Evolutionary conservation across 441 rosid species (phyloP), one percentile per base, ranked within the genome.

Genomic region (Francoa sonchifolia): DNA sequence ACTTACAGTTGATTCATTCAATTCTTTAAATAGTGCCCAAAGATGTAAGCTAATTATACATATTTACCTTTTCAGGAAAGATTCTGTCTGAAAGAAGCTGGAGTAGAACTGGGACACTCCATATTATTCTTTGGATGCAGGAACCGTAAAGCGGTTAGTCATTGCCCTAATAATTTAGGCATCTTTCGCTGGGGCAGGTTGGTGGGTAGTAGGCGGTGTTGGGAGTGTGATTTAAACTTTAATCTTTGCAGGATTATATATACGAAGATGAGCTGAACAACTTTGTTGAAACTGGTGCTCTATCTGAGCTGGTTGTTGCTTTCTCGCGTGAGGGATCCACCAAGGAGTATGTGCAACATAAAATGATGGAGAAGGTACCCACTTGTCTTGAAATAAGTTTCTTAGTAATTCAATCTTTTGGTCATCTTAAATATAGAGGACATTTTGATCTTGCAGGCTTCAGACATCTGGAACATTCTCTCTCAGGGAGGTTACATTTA

Each of bases 331-430:
- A 78, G 50, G 87, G 87, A 19, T 65, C 77, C 0, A 68, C 65
- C 13, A 78, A 78, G 66, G 82, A 78, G 33, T 78, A 78, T 20
- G 87, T 74, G 48, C 87, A 78, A 53, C 87, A 78, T 60, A 78
- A 69, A 56, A 67, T 78, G 31, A 47, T 54, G 56, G 76, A 72
- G 30, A 72, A 68, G 58, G 87, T 71, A 54, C 19, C n/a, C n/a
- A n/a, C n/a, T n/a, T n/a, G n/a, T n/a, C n/a, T n/a, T n/a, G n/a
- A n/a, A n/a, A n/a, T n/a, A n/a, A n/a, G n/a, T n/a, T n/a, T n/a
- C n/a, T n/a, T n/a, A n/a, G n/a, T n/a, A n/a, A n/a, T n/a, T n/a
- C n/a, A n/a, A n/a, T n/a, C n/a, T n/a, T n/a, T n/a, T n/a, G n/a
- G n/a, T n/a, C n/a, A n/a, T n/a, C n/a, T n/a, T n/a, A n/a, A n/a